Conservation (phyloP, 768 basidiomycete species). For the Lentinula raphanica region DNA sequence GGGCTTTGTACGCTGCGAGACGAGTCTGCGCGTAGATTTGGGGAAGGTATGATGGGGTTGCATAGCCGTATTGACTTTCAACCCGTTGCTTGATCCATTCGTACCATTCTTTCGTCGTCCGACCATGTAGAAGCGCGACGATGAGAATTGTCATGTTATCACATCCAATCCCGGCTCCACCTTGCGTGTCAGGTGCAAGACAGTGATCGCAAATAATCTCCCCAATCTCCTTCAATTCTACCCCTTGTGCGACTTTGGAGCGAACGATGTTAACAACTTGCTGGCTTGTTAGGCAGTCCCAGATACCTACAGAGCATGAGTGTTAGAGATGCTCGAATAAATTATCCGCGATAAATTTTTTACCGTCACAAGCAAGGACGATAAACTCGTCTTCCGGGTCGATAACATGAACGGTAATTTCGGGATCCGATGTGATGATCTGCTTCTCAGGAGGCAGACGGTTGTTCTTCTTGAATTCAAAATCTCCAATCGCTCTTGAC, state of each 20-base stretch:
- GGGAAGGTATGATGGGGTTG: slow-evolving; percentile 71
- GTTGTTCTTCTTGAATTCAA: slow-evolving; percentile 97
- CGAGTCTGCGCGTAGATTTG: slow-evolving; percentile 70
- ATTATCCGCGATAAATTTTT: slow-evolving; percentile 16
- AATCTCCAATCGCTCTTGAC: slow-evolving; percentile 93
- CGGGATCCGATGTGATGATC: slow-evolving; percentile 93
- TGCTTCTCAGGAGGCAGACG: slow-evolving; percentile 79
- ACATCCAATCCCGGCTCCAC: slow-evolving; percentile 90
- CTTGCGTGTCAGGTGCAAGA: slow-evolving; percentile 88
- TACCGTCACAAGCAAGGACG: slow-evolving; percentile 96
- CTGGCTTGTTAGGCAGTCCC: slow-evolving; percentile 95
- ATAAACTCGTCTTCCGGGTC: slow-evolving; percentile 93
- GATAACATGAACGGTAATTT: slow-evolving; percentile 76
- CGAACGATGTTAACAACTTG: slow-evolving; percentile 89
- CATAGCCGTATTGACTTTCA: slow-evolving; percentile 65
- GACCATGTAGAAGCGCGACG: slow-evolving; percentile 80
- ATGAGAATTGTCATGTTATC: slow-evolving; percentile 99
- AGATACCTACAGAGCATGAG: slow-evolving; percentile 69
- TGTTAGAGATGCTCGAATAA: background rate
- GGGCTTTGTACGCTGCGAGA: slow-evolving; percentile 55
- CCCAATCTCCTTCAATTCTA: slow-evolving; percentile 75
- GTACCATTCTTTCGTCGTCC: slow-evolving; percentile 91
- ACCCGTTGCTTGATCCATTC: slow-evolving; percentile 83
- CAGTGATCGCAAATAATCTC: slow-evolving; percentile 91
- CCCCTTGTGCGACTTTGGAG: slow-evolving; percentile 72